phyloP scores from a whole-genome alignment of 139 green algal species.

The Yamagishiella unicocca region DNA sequence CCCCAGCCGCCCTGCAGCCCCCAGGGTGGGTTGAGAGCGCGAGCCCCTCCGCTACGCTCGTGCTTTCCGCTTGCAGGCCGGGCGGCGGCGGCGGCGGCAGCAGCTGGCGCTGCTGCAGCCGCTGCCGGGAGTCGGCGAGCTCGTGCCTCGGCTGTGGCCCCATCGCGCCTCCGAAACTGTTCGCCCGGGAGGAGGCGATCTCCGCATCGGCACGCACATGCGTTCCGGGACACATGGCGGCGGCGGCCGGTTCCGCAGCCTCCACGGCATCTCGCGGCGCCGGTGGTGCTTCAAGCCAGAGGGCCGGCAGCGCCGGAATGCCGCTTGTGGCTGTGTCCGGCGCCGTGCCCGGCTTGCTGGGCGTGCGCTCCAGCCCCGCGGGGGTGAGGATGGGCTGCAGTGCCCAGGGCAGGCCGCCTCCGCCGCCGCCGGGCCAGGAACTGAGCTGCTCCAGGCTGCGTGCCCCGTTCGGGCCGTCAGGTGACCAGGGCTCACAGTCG shows the following conservation, averaged over 20 bases:
- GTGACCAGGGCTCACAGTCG: too few species aligned
- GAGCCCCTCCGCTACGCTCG: too few species aligned
- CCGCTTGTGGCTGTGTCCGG: background rate
- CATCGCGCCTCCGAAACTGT: background rate
- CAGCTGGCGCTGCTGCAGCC: background rate
- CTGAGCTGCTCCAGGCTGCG: background rate
- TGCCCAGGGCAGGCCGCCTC: background rate
- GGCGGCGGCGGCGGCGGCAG: background rate
- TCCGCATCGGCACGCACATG: background rate
- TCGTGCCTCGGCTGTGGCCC: too few species aligned
- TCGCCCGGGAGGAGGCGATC: background rate
- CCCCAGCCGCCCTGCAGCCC: too few species aligned
- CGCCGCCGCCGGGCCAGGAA: background rate
- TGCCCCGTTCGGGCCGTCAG: too few species aligned
- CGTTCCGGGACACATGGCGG: too few species aligned
- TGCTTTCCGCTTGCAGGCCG: background rate
- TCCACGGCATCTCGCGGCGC: background rate
- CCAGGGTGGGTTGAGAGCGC: too few species aligned
- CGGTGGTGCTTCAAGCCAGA: too few species aligned
- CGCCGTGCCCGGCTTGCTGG: background rate
- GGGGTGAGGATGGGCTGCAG: slow-evolving; percentile 14
- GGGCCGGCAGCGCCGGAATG: too few species aligned
- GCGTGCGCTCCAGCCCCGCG: slow-evolving; percentile 29
- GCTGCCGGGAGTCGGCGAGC: too few species aligned
- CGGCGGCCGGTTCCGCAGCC: background rate